Evolutionary conservation across 306 rosid genomes (phyloP).

Genomic region (Cyclanthera cordifolia): DNA sequence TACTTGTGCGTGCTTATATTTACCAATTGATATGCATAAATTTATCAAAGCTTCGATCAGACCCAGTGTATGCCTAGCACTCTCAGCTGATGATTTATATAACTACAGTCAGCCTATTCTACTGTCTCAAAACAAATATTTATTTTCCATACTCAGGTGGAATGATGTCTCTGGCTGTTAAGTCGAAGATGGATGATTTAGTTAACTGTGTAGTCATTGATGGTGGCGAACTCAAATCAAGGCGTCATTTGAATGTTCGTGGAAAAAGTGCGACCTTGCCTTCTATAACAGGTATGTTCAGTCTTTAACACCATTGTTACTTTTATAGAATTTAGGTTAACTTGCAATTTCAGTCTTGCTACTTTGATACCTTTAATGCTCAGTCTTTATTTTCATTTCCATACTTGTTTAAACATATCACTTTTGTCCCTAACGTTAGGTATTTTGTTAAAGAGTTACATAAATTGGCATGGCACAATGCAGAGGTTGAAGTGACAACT

Average conservation of each 20-base stretch:
- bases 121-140: constrained; percentile 8
- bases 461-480: not conserved
- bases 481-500: not conserved
- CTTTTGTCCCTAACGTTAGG: not conserved
- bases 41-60: not conserved
- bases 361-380: constrained; percentile 6
- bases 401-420: not conserved
- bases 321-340: not conserved
- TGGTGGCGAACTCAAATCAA: constrained; percentile 89
- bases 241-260: constrained; percentile 92
- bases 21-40: not conserved
- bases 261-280: constrained; percentile 97
- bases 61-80: not conserved
- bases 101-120: not conserved
- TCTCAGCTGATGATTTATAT: not conserved
- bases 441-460: not conserved
- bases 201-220: constrained; percentile 81
- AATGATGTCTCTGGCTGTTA: constrained; percentile 86
- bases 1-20: not conserved
- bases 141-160: constrained; percentile 44
- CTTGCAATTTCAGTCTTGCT: not conserved
- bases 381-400: not conserved
- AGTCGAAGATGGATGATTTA: constrained; percentile 56
- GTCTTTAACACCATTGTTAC: constrained; percentile 2
- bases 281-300: constrained; percentile 71